Base-by-base conservation (phyloP, 768 basidiomycete genomes). In the Amanita pseudoporphyria region DNA sequence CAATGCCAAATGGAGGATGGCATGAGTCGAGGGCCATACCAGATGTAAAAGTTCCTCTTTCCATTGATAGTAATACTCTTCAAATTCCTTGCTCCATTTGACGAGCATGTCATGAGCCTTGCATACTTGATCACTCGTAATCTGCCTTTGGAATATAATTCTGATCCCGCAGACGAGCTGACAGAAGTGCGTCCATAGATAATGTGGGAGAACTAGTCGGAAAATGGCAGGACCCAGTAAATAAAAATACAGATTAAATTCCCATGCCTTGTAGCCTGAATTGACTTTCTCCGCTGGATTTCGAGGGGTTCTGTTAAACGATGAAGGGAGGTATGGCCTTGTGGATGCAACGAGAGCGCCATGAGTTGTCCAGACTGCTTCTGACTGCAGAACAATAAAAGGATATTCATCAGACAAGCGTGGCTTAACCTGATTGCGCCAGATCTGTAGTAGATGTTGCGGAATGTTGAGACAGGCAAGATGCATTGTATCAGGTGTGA, bases 271-370 rank as follows among this genome's bases (percentile, higher is more conserved):
- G 47, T 64, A 67, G 2, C 62, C 62, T 22, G 57, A 60, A 24
- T 57, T 60, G 7, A 66, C 55, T 40, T 67, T 67, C 24, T 62
- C 53, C 7, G 61, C 60, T 18, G 60, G 60, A 46, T 69, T 66
- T 0, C 63, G 57, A 4, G 66, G 67, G 21, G 64, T 55, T 1
- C 53, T 41, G 30, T 61, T 57, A 56, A 65, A 66, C 1, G 57
- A 62, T 1, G 42, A 45, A n/a, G 54, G 54, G 14, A 55, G 37
- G 39, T 35, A 35, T 1, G 42, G 51, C 28, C 37, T 37, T 24
- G 46, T 33, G 6, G 43, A 45, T 19, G 47, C 47, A 16, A 55
- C 54, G 7, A 52, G 30, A 3, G 40, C 40, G 36, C 53, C 50
- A 49, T 54, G 53, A 3, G 39, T 41, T n/a, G 38, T n/a, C 50